phyloP scores from a whole-genome alignment of 805 yeast genomes.

The Monosporozyma servazzii region DNA sequence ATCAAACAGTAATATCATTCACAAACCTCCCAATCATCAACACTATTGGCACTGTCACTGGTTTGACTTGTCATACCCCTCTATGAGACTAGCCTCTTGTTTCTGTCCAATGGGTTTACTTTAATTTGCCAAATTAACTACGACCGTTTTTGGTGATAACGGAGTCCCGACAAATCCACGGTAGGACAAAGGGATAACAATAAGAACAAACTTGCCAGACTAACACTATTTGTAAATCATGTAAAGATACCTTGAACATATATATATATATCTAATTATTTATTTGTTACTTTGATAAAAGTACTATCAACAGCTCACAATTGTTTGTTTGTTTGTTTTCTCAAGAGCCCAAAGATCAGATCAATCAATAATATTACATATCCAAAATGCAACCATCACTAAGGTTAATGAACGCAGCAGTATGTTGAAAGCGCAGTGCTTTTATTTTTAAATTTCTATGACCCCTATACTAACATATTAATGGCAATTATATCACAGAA shows the following conservation, averaged over 20 bases:
- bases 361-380: background rate
- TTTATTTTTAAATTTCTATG: background rate
- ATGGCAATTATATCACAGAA: slow-evolving; percentile 20
- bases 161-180: background rate
- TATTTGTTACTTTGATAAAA: background rate
- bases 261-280: background rate
- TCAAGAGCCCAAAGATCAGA: background rate
- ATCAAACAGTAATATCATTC: background rate
- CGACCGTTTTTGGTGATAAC: background rate
- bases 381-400: slow-evolving; percentile 6
- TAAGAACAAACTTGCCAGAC: background rate
- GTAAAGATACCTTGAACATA: background rate
- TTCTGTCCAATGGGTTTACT: background rate
- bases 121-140: background rate
- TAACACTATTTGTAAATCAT: background rate
- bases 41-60: background rate
- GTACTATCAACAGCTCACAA: background rate
- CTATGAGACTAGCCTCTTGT: background rate
- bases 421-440: slow-evolving; percentile 2
- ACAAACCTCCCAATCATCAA: background rate
- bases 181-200: background rate
- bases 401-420: slow-evolving; percentile 6
- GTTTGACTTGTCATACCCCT: background rate
- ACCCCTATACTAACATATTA: slow-evolving; percentile 5
- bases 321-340: background rate